A percentile compares a stretch with the other conserved stretches of the same genome.
Evolutionary conservation across 2,329 filamentous ascomycete genomes (phyloP).

Genomic region (Hysterium pulicare): DNA sequence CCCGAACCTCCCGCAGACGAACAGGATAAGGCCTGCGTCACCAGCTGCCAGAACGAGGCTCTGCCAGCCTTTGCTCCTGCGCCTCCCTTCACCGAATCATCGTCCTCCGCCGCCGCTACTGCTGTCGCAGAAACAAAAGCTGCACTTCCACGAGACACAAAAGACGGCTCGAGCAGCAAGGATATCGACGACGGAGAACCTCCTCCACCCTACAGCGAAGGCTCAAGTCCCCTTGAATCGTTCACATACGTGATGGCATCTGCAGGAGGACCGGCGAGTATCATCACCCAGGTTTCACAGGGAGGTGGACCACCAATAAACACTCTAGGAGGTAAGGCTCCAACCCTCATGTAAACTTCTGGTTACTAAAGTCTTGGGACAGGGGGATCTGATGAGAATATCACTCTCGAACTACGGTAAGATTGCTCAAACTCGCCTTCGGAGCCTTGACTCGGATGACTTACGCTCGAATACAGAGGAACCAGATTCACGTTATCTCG

Average conservation of each 20-base stretch:
- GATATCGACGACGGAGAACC: constrained; percentile 78
- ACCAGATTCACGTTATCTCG: constrained; percentile 90
- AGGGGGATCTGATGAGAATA: constrained; percentile 87
- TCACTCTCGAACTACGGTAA: constrained; percentile 90
- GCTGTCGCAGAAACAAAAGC: constrained; percentile 73
- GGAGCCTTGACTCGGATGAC: no score
- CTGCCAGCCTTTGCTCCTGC: constrained; percentile 52
- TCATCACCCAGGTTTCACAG: constrained; percentile 98
- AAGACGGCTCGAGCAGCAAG: constrained; percentile 70
- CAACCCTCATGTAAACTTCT: not conserved
- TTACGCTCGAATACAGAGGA: constrained; percentile 72
- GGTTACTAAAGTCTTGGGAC: constrained; percentile 39
- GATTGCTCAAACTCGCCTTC: no score
- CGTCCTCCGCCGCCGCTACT: constrained; percentile 45
- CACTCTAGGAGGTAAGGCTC: constrained; percentile 69
- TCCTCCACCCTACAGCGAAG: constrained; percentile 93
- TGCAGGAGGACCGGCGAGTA: constrained; percentile 93
- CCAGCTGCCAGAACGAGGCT: constrained; percentile 30
- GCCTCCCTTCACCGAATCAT: constrained; percentile 49
- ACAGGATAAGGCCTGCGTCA: constrained; percentile 42
- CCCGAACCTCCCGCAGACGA: constrained; percentile 47
- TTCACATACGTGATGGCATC: constrained; percentile 98
- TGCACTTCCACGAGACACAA: constrained; percentile 76
- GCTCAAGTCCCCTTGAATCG: constrained; percentile 82
- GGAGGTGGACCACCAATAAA: constrained; percentile 81